Evolutionary conservation across 1,139 yeast species (phyloP), one percentile per base, ranked within the genome.

Genomic region (Lodderomyces theae): DNA sequence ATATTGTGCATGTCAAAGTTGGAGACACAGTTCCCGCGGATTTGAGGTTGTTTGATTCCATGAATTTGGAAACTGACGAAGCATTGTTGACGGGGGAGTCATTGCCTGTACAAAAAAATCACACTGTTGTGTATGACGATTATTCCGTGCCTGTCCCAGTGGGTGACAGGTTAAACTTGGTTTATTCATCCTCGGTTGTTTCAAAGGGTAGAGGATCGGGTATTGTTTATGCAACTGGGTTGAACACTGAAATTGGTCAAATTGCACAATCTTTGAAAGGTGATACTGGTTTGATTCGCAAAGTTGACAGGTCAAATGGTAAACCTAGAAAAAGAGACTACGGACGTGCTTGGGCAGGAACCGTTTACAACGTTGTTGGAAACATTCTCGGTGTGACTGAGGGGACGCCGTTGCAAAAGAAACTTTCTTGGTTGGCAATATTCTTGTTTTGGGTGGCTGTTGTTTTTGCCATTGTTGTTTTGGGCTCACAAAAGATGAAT

Each of bases 11-110:
- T 44, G 71, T 85, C 42, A 73, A 72, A 50, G 86, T 82, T 31
- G 95, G 94, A 43, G 94, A 85, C 56, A 84, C 90, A 1, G 67
- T 86, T 35, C 94, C 94, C 12, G 92, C 92, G 5, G 94, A 85
- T 58, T 57, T 83, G 45, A 70, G 94, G 48, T 66, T 85, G 35
- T 51, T 80, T 38, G 81, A 77, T 33, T 55, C 77, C 39, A 73
- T 77, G 65, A 85, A 85, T 60, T 79, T 85, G 49, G 94, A 85
- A 59, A 78, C 89, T 5, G 94, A 85, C 56, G 94, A 85, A 58
- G 90, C 94, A 4, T 66, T 86, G 41, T 71, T 85, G 42, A 85
- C 92, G 2, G 95, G 94, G 44, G 95, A 86, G 60, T 83, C 92
- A 1, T 64, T 85, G 40, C 92, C 95, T 0, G 79, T 86, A 12